phyloP scores from a whole-genome alignment of 257 asterid genomes.

The Verbena officinalis region DNA sequence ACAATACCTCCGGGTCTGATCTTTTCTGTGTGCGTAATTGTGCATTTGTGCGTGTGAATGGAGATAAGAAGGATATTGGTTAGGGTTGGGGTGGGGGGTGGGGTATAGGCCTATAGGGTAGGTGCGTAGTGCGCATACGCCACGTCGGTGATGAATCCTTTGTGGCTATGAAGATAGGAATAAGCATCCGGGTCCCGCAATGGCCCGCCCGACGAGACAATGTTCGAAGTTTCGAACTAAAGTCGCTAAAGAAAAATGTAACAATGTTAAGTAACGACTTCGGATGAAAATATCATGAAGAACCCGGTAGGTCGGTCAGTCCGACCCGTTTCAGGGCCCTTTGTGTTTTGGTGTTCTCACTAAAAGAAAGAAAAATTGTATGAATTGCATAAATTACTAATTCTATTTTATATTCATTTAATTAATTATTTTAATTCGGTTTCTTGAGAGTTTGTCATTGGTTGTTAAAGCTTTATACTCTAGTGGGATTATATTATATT shows the following conservation, averaged over 20 bases:
- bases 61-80: neutral
- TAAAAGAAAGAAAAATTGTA: too few species aligned
- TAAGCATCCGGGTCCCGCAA: neutral
- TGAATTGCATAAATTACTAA: too few species aligned
- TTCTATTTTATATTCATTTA: too few species aligned
- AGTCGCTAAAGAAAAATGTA: neutral
- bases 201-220: slow-evolving; percentile 13
- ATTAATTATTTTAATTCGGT: too few species aligned
- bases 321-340: too few species aligned
- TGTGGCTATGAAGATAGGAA: slow-evolving; percentile 30
- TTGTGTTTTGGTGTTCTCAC: too few species aligned
- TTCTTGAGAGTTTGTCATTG: too few species aligned
- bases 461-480: too few species aligned
- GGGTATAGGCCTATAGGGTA: neutral
- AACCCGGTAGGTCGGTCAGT: too few species aligned
- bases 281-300: too few species aligned
- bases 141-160: slow-evolving; percentile 19
- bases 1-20: slow-evolving; percentile 5
- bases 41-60: slow-evolving; percentile 9
- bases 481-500: too few species aligned
- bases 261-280: too few species aligned
- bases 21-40: slow-evolving; percentile 18
- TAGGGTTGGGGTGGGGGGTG: neutral
- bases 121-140: neutral
- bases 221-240: neutral